A percentile compares a stretch with the other conserved stretches of the same genome.
These are phyloP conservation scores for Aspergillus oerlinghausenensis DNA, from an alignment of 2,329 filamentous ascomycete species.

Conservation along the genomic window DNA sequence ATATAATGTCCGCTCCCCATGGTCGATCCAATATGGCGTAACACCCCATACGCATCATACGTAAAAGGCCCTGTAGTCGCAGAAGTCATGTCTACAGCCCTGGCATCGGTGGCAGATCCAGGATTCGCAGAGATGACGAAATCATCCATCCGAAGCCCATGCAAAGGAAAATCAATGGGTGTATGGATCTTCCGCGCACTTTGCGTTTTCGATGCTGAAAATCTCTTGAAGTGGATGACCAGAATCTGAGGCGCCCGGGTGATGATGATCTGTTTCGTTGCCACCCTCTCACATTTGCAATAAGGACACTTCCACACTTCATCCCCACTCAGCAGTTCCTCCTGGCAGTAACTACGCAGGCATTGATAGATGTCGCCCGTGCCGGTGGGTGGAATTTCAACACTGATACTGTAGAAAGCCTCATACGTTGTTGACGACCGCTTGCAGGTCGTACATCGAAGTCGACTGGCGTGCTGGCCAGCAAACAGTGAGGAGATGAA, in stretches of 20 bases:
- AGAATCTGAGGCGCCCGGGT: slow-evolving; percentile 75
- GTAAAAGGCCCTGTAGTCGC: slow-evolving; percentile 54
- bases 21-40: slow-evolving; percentile 67
- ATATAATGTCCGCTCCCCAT: slow-evolving; percentile 77
- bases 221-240: slow-evolving; percentile 71
- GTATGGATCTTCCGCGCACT: slow-evolving; percentile 64
- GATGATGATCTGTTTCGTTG: slow-evolving; percentile 66
- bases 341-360: slow-evolving; percentile 63
- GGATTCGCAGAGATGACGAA: slow-evolving; percentile 51
- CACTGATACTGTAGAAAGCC: slow-evolving; percentile 66
- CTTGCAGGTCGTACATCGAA: slow-evolving; percentile 58
- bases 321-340: slow-evolving; percentile 64
- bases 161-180: slow-evolving; percentile 70
- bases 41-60: slow-evolving; percentile 84
- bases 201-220: slow-evolving; percentile 54
- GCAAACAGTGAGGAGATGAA: slow-evolving; percentile 77
- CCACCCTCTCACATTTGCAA: slow-evolving; percentile 64
- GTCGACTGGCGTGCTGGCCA: slow-evolving; percentile 60
- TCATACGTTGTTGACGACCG: slow-evolving; percentile 64
- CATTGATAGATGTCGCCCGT: slow-evolving; percentile 62
- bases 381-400: slow-evolving; percentile 63
- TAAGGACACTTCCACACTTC: slow-evolving; percentile 68
- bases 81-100: slow-evolving; percentile 48
- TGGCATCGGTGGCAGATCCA: slow-evolving; percentile 19
- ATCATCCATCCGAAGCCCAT: slow-evolving; percentile 60